Conservation (phyloP, 371 early-diverging fungal genomes). For the Mortierella sp. region DNA sequence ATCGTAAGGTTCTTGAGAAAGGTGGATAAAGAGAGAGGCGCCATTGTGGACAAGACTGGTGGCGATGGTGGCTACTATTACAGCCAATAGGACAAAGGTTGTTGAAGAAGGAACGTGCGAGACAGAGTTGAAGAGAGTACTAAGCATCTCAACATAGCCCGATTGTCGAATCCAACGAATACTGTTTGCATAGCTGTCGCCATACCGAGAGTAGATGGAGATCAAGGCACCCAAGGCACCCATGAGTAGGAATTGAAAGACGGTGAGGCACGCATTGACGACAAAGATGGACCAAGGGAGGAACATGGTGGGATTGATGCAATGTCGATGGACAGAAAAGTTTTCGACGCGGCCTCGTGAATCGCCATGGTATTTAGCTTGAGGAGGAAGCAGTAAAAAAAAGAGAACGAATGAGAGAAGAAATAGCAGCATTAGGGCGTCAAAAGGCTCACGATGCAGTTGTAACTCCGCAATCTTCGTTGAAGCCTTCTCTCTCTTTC, state of each 20-base stretch:
- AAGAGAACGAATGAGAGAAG: not conserved
- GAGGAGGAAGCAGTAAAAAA: not conserved
- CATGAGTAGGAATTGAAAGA: constrained; percentile 10
- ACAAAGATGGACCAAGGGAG: constrained; percentile 12
- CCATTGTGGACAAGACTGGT: constrained; percentile 5
- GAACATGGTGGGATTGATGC: constrained; percentile 10
- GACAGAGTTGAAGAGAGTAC: not conserved
- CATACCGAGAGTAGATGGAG: constrained; percentile 16
- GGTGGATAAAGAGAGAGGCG: not conserved
- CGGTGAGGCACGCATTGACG: constrained; percentile 10
- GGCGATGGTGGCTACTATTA: constrained; percentile 1
- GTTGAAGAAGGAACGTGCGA: not conserved
- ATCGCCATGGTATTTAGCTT: not conserved
- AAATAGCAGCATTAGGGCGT: not conserved
- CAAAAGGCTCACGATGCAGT: not conserved
- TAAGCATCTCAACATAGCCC: constrained; percentile 15
- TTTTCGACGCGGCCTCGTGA: not conserved
- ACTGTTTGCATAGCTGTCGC: constrained; percentile 17
- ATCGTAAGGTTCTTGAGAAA: not conserved
- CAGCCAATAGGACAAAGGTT: not conserved
- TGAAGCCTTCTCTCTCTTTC: too few relatives aligned
- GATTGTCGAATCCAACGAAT: constrained; percentile 19
- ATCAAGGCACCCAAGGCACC: constrained; percentile 4
- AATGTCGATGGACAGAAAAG: not conserved
- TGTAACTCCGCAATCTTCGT: not conserved